These are phyloP conservation scores for Curvularia sp. DNA, from an alignment of 2,329 filamentous ascomycete genomes.

Conservation along the genomic window DNA sequence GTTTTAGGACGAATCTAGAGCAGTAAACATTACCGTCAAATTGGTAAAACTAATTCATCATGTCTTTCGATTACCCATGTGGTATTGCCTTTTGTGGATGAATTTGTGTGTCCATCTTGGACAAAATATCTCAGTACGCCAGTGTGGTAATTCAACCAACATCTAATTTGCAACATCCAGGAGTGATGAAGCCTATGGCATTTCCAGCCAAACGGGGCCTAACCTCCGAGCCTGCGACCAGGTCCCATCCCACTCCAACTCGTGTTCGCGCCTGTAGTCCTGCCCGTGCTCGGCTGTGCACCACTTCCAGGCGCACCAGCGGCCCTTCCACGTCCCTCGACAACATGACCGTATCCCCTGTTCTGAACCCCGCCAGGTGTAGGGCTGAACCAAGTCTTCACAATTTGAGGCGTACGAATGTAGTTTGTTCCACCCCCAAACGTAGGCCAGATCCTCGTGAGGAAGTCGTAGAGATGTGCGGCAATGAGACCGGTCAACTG, in stretches of 20 bases:
- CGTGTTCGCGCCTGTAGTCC: slow-evolving; percentile 38
- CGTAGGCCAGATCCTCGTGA: slow-evolving; percentile 85
- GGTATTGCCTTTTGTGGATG: neutral
- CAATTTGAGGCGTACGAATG: slow-evolving; percentile 74
- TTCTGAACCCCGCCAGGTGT: slow-evolving; percentile 53
- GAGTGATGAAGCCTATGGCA: neutral
- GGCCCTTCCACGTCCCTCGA: slow-evolving; percentile 48
- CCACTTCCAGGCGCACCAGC: slow-evolving; percentile 24
- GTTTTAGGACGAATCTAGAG: neutral
- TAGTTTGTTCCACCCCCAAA: slow-evolving; percentile 84
- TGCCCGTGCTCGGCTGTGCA: slow-evolving; percentile 27
- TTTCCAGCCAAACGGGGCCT: slow-evolving; percentile 15
- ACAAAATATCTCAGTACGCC: no score
- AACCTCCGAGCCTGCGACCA: slow-evolving; percentile 42
- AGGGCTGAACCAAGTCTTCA: slow-evolving; percentile 71
- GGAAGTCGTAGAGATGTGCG: slow-evolving; percentile 89
- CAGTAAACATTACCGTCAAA: neutral
- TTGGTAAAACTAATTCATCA: neutral
- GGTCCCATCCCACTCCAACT: slow-evolving; percentile 39
- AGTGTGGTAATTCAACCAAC: neutral
- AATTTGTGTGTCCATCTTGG: no score
- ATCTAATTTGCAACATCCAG: neutral
- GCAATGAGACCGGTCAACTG: slow-evolving; percentile 82
- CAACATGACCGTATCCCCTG: slow-evolving; percentile 69
- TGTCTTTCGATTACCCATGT: neutral